Conservation (phyloP, 306 rosid species). For the Cicer chorassanicum region DNA sequence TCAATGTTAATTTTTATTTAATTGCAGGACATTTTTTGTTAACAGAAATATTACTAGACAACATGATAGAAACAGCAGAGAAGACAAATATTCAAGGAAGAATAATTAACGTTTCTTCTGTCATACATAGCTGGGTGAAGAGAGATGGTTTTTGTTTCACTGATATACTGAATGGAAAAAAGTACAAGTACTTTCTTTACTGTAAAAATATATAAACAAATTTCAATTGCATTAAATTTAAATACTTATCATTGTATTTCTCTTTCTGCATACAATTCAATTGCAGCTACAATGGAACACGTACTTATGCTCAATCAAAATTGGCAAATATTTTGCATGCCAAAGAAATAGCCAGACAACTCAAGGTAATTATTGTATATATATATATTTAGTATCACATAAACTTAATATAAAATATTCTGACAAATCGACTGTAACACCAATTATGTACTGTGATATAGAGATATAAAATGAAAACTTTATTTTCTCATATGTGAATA, state of each 20-base stretch:
- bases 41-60: constrained; percentile 79
- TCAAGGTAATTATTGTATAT: constrained; percentile 55
- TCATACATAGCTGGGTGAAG: constrained; percentile 92
- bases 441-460: too few relatives aligned
- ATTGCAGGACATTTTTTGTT: constrained; percentile 81
- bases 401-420: too few relatives aligned
- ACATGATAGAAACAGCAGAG: constrained; percentile 85
- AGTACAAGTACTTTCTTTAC: constrained; percentile 49
- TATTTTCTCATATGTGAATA: background rate
- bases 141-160: constrained; percentile 68
- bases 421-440: too few relatives aligned
- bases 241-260: constrained; percentile 6
- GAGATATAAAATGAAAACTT: background rate
- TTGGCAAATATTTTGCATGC: constrained; percentile 83
- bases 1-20: background rate
- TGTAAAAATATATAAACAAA: background rate
- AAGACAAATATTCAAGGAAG: constrained; percentile 78
- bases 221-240: constrained; percentile 22
- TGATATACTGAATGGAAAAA: constrained; percentile 69
- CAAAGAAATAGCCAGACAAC: constrained; percentile 80
- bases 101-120: constrained; percentile 85
- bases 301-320: constrained; percentile 88
- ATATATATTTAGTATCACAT: too few relatives aligned
- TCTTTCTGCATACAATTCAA: background rate
- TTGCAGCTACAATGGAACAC: constrained; percentile 89